Base-by-base conservation (phyloP, 345 rosid species). In the Rhizophora apiculata region DNA sequence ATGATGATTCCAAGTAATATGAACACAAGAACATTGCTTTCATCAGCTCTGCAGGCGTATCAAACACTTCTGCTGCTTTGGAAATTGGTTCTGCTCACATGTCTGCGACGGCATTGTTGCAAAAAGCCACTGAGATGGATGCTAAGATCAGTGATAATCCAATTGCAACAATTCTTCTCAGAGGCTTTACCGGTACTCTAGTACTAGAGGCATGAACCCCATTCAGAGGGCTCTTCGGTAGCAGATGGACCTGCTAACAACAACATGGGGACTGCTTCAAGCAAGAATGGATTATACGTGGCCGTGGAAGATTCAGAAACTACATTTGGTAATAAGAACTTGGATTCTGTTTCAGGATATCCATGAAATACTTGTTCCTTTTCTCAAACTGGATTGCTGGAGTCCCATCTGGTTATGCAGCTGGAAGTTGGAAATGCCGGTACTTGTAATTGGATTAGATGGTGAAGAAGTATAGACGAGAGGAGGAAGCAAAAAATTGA, bases 61-160 rank as follows among this genome's bases (percentile, higher is more conserved):
- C 84, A 34, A 67, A 56, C 37, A 60, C 74, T 63, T 58, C 80
- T 54, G 26, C 71, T 59, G 26, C 71, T 21, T 43, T 78, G 39
- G 72, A 60, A 24, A 61, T 66, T 19, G 82, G 77, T 18, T 72
- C 81, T 22, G 62, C 76, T 36, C 77, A 69, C 71, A 79, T 81
- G 3, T 85, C 89, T 20, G 88, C 92, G 57, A 87, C 88, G 20
- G 89, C 92, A 18, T 68, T 83, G 76, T 66, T 87, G 51, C 89
- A 85, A 71, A 83, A 79, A 74, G 88, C 88, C 15, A 81, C 89
- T 10, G 85, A 83, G 72, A 85, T 83, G 85, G 89, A 86, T 22
- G 78, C 89, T 2, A 85, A 79, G 75, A 80, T 79, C 68, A 85
- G 89, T 37, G 89, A 85, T 43, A 73, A 74, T 30, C 53, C 83